Percentiles rank a stretch among this genome's conserved stretches.
Conservation (phyloP, 441 rosid species). For the Dalechampia spathulata region DNA sequence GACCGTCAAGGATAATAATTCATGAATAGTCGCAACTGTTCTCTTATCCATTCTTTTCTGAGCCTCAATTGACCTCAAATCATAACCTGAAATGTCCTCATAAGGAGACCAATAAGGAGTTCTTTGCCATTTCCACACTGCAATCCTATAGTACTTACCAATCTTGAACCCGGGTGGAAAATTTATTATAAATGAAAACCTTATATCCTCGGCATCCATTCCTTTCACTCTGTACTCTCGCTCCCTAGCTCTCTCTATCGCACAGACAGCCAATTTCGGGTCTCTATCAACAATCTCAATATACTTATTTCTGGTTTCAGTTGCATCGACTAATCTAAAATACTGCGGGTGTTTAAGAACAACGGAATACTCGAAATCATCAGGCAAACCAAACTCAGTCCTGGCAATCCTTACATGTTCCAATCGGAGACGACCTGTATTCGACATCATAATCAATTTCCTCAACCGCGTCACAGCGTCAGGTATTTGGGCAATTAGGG, state of each 20-base stretch:
- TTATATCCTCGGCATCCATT: constrained; percentile 62
- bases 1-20: constrained; percentile 61
- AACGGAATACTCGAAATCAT: constrained; percentile 82
- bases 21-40: constrained; percentile 83
- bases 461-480: constrained; percentile 55
- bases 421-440: constrained; percentile 58
- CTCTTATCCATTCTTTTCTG: constrained; percentile 92
- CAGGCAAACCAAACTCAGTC: constrained; percentile 79
- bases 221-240: constrained; percentile 76
- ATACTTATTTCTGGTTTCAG: constrained; percentile 69
- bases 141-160: constrained; percentile 75
- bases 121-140: constrained; percentile 96
- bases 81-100: constrained; percentile 79
- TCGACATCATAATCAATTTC: constrained; percentile 83
- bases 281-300: constrained; percentile 72
- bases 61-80: constrained; percentile 79
- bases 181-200: constrained; percentile 74
- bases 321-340: constrained; percentile 58
- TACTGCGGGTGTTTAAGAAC: constrained; percentile 53
- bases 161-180: constrained; percentile 93
- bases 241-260: constrained; percentile 74
- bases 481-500: constrained; percentile 49
- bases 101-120: constrained; percentile 91
- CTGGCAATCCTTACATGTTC: constrained; percentile 78
- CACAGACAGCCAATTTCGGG: constrained; percentile 45